Evolutionary conservation across 176 grass and related monocot genomes (phyloP).

Genomic region (Coix lacrymajobi): DNA sequence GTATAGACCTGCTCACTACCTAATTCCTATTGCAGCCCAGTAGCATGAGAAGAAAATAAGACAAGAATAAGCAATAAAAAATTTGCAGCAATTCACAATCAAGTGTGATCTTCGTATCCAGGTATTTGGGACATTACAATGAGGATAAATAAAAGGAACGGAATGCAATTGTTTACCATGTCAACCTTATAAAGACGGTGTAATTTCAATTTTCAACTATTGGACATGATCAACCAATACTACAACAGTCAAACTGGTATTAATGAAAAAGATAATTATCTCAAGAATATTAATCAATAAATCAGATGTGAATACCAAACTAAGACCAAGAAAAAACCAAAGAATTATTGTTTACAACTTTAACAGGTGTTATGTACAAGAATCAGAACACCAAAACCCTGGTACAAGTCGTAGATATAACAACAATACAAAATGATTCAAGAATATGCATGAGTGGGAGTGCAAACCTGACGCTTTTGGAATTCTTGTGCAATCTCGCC

Average conservation of each 20-base stretch:
- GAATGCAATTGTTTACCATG: not conserved
- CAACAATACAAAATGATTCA: not conserved
- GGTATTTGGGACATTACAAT: not conserved
- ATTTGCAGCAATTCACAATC: not conserved
- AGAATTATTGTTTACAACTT: not conserved
- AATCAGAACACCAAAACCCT: not conserved
- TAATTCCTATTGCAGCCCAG: conserved; percentile 2
- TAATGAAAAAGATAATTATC: not conserved
- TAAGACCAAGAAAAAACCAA: not conserved
- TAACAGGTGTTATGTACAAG: conserved; percentile 12
- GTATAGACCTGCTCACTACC: not conserved
- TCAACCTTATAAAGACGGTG: not conserved
- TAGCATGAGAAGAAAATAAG: not conserved
- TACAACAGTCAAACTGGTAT: not conserved
- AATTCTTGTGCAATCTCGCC: conserved; percentile 96
- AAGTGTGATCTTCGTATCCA: not conserved
- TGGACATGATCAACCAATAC: not conserved
- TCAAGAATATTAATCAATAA: not conserved
- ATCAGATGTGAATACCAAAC: not conserved
- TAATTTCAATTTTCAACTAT: conserved; percentile 2
- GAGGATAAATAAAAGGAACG: not conserved
- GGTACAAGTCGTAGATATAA: not conserved
- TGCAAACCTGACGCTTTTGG: conserved; percentile 83
- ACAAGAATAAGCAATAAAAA: not conserved
- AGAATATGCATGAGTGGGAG: not conserved